Percentiles rank a stretch among this genome's conserved stretches.
phyloP scores from a whole-genome alignment of 2,329 filamentous ascomycete genomes.

The Penicillium thymicola region DNA sequence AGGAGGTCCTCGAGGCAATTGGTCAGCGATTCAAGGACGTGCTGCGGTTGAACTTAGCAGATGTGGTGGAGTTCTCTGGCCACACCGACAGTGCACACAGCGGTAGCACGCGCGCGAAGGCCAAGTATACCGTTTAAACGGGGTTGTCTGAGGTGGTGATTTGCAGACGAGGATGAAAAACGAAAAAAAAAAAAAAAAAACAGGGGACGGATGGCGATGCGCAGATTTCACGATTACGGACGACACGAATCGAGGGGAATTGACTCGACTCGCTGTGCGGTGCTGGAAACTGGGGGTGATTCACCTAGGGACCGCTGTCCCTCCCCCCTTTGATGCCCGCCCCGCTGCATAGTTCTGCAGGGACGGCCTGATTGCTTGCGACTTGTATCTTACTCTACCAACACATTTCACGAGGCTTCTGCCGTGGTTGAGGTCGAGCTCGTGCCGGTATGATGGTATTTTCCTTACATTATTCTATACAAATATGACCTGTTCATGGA shows the following conservation, averaged over 20 bases:
- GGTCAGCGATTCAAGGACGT: constrained; percentile 91
- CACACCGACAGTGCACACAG: constrained; percentile 92
- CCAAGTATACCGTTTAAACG: constrained; percentile 78
- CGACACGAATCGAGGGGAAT: constrained; percentile 7
- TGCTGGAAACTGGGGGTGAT: constrained; percentile 12
- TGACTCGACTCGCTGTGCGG: constrained; percentile 8
- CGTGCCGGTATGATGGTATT: constrained; percentile 5
- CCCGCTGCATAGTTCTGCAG: constrained; percentile 22
- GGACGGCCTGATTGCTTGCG: constrained; percentile 30
- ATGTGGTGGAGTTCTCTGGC: constrained; percentile 89
- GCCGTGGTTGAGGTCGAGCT: constrained; percentile 11
- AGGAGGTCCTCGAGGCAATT: constrained; percentile 78
- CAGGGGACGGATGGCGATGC: constrained; percentile 4
- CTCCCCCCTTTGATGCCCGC: constrained; percentile 14
- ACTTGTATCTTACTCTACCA: constrained; percentile 34
- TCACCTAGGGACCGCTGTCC: constrained; percentile 18
- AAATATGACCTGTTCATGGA: constrained; percentile 9
- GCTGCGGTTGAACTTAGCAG: constrained; percentile 70
- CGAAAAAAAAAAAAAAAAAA: constrained; percentile 17
- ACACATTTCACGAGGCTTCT: constrained; percentile 29
- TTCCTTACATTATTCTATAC: constrained; percentile 8
- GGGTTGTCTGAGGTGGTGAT: constrained; percentile 11
- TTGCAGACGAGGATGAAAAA: constrained; percentile 18
- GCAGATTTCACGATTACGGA: constrained; percentile 12
- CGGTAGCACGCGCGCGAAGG: constrained; percentile 92